Evolutionary conservation across 352 stramenopile species (phyloP).

Genomic region (Blastocystis sp.): DNA sequence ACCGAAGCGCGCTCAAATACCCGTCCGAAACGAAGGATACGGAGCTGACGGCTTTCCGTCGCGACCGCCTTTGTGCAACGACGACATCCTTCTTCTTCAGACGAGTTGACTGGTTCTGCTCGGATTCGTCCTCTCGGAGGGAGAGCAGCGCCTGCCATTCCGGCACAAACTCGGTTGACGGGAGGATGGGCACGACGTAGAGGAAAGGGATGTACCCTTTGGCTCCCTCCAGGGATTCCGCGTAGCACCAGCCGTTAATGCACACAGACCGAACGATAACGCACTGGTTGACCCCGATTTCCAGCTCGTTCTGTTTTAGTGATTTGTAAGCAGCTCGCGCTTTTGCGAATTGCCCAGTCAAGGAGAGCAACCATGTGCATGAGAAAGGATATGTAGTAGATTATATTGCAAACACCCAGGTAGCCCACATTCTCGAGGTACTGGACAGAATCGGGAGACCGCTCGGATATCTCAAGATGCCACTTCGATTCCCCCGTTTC

Average conservation of each 20-base stretch:
- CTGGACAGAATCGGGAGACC: background rate
- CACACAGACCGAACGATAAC: slow-evolving; percentile 36
- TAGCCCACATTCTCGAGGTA: slow-evolving; percentile 24
- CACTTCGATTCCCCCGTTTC: slow-evolving; percentile 14
- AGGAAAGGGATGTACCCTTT: slow-evolving; percentile 14
- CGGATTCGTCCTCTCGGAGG: background rate
- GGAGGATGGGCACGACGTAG: slow-evolving; percentile 1
- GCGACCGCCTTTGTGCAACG: background rate
- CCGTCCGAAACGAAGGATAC: background rate
- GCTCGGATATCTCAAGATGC: slow-evolving; percentile 7
- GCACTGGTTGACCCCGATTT: background rate
- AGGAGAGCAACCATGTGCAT: background rate
- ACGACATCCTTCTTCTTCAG: slow-evolving; percentile 8
- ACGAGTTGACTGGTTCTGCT: background rate
- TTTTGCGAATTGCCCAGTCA: slow-evolving; percentile 21
- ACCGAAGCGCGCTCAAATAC: background rate
- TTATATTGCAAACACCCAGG: background rate
- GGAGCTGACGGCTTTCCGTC: background rate
- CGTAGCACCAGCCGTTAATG: slow-evolving; percentile 13
- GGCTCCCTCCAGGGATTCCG: slow-evolving; percentile 18
- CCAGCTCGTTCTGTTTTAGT: slow-evolving; percentile 19
- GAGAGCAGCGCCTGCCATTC: slow-evolving; percentile 21
- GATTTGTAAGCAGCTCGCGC: background rate
- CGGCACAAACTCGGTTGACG: background rate
- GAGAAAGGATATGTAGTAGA: slow-evolving; percentile 63